Conservation (phyloP, 441 rosid genomes). For the Aleurites moluccanus region DNA sequence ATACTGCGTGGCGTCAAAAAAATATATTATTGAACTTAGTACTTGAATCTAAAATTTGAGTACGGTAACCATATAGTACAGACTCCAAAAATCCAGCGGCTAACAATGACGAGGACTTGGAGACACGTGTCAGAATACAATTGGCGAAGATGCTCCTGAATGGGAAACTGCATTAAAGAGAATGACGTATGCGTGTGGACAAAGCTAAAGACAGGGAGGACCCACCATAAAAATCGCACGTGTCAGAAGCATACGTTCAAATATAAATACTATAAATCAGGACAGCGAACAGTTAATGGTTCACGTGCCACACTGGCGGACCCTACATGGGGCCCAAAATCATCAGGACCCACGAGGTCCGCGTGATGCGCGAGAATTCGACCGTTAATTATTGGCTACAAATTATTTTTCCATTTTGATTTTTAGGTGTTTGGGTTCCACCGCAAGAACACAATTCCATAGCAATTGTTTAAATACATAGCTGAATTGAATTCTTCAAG, state of each 20-base stretch:
- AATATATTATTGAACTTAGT: too few relatives aligned
- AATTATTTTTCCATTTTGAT: not conserved
- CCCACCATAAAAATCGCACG: constrained; percentile 18
- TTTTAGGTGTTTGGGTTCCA: not conserved
- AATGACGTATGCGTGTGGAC: constrained; percentile 19
- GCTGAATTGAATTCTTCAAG: too few relatives aligned
- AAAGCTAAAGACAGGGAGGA: not conserved
- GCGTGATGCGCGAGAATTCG: constrained; percentile 16
- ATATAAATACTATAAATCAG: too few relatives aligned
- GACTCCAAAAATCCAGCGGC: not conserved
- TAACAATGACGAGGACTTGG: not conserved
- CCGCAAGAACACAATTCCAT: not conserved
- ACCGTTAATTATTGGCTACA: too few relatives aligned
- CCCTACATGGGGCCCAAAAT: not conserved
- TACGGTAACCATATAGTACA: not conserved
- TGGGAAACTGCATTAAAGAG: constrained; percentile 13
- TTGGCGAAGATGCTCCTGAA: not conserved
- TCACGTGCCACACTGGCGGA: constrained; percentile 28
- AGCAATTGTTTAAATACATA: too few relatives aligned
- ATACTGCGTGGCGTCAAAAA: too few relatives aligned
- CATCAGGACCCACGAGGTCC: constrained; percentile 9
- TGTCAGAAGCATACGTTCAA: constrained; percentile 17
- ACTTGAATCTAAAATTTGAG: too few relatives aligned
- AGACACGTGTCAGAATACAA: not conserved
- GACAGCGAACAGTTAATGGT: not conserved